Percentiles rank a stretch among this genome's conserved stretches.
Conservation (phyloP, 2,329 filamentous ascomycete genomes). For the Aschersonia sp. region DNA sequence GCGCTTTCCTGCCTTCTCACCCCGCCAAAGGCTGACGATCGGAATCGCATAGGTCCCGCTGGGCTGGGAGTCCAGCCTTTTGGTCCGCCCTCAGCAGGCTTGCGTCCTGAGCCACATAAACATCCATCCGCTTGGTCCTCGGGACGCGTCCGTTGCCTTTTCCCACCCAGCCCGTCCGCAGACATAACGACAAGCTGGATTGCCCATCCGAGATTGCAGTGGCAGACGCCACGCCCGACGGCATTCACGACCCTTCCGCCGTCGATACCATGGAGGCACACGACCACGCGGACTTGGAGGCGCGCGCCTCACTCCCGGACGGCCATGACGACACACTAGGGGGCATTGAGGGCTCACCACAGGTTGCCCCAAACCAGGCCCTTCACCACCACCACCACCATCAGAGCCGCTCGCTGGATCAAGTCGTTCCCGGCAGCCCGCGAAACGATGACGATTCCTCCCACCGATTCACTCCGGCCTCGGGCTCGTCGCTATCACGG, state of each 20-base stretch:
- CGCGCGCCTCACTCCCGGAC: constrained; percentile 14
- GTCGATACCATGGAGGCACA: constrained; percentile 35
- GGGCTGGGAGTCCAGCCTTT: neutral
- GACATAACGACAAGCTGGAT: constrained; percentile 26
- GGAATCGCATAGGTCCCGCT: neutral
- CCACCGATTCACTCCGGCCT: constrained; percentile 30
- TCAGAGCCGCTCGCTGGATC: constrained; percentile 36
- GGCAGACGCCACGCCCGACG: constrained; percentile 10
- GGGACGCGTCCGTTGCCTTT: no score
- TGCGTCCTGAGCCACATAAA: constrained; percentile 1
- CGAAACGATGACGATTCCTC: constrained; percentile 28
- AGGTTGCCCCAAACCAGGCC: constrained; percentile 21
- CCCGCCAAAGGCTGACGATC: neutral
- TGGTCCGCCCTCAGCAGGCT: constrained; percentile 3
- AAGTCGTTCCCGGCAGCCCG: constrained; percentile 25
- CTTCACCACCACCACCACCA: constrained; percentile 27
- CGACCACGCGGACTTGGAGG: constrained; percentile 10
- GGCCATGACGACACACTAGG: constrained; percentile 34
- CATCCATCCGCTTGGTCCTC: no score
- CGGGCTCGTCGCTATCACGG: constrained; percentile 32
- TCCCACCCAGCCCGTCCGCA: no score
- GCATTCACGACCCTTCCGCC: constrained; percentile 20
- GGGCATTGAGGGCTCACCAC: constrained; percentile 32
- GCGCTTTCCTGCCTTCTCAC: neutral
- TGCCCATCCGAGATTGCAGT: constrained; percentile 23